Base-by-base conservation (phyloP, 2,329 filamentous ascomycete species). In the Botrytis elliptica region DNA sequence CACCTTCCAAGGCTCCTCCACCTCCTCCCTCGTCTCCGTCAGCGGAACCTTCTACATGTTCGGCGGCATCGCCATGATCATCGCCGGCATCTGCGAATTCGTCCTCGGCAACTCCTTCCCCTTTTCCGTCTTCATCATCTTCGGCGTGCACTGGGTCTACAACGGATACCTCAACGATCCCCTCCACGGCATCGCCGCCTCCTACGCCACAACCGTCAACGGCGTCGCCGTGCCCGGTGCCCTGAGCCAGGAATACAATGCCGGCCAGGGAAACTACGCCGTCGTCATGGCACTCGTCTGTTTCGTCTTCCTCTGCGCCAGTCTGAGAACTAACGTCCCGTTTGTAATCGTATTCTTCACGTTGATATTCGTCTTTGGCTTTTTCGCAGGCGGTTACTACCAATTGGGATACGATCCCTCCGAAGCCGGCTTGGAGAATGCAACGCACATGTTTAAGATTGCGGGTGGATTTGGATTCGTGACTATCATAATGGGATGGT, bases 131-230 rank as follows among this genome's bases (percentile, higher is more conserved):
- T 76, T 76, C 70, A 70, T 66, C 6, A 71, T 72, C 59, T 76
- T 70, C 46, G 75, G 75, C 38, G 69, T 38, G 44, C 74, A 75
- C 59, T 75, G 52, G 69, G 46, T 70, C 7, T 72, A 75, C 64
- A 42, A 73, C 20, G 75, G 69, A 3, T 76, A 72, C 20, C 12
- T 73, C 33, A 91, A 92, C 71, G 87, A 91, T 2, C 86, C 88
- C 4, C 85, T 94, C 64, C 86, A 87, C 52, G 92, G 91, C 69
- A 89, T 95, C 22, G 84, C 94, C 1, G 86, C 94, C 52, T 87
- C 87, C 68, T 94, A 93, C 33, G 62, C 66, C 9, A 66, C 55
- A 1, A 67, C 40, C 29, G 29, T 71, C 22, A 46, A 60, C 5
- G 69, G 69, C 3, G 57, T 40, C 2, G 8, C 42, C 0, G 57